Base-by-base conservation (phyloP, 2,329 filamentous ascomycete genomes). In the Colletotrichum aenigma region DNA sequence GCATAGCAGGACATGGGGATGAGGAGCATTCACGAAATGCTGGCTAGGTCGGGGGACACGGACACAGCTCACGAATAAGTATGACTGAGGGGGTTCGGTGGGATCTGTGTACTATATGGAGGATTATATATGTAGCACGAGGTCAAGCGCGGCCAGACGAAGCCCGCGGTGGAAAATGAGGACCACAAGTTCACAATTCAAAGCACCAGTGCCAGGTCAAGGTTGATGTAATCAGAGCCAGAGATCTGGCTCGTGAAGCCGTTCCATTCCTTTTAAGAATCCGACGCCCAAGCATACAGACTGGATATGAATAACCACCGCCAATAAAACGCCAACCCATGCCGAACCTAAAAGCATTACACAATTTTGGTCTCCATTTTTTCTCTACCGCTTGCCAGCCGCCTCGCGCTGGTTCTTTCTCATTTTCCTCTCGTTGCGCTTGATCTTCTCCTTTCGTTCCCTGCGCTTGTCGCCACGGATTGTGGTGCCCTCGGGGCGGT, bases 371-470 rank as follows among this genome's bases (percentile, higher is more conserved):
- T 48, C 58, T 28, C 15, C n/a, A 32, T 26, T 9, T 28, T 24
- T n/a, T 52, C 65, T 64, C 56, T 61, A 76, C 43, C 74, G 70
- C 60, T 76, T 76, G 85, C 84, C 70, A 26, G 21, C 65, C 24
- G 74, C 26, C 78, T 88, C 88, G 80, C 89, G 88, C 81, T 90
- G 87, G 82, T 95, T 95, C 81, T 90, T 91, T 81, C 92, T 89
- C 91, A 92, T 91, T 85, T 90, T 90, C 79, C 93, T 87, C 85
- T 94, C 93, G 83, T 94, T 95, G 78, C 92, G 88, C 84, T 91
- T 92, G 80, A 94, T 91, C 79, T 89, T 90, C 85, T 96, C 95
- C 81, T 91, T 90, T 70, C 91, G 90, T 84, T 89, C 93, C 81
- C 86, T 90, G 83, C 92, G 90, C 79, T 92, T 91, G 82, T 91